phyloP scores from a whole-genome alignment of 768 basidiomycete genomes.

The Suillus paluster region DNA sequence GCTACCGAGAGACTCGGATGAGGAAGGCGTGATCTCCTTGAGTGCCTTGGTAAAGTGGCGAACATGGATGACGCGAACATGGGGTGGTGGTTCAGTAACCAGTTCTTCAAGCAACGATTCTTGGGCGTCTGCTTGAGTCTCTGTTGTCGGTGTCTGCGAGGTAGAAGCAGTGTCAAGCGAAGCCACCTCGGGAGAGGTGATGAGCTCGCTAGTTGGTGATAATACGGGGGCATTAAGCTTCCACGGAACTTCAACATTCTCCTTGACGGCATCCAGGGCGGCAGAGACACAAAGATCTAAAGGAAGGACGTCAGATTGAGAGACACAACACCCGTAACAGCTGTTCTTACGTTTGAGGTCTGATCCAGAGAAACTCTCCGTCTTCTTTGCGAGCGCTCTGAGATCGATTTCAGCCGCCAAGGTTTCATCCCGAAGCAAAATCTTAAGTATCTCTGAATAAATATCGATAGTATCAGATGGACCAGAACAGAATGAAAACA shows the following conservation, averaged over 20 bases:
- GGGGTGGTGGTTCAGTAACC: conserved; percentile 10
- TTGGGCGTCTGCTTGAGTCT: conserved; percentile 11
- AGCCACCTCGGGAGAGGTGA: conserved; percentile 9
- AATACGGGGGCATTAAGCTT: conserved; percentile 21
- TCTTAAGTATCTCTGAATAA: conserved; percentile 78
- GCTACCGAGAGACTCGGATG: conserved; percentile 79
- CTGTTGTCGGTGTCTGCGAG: conserved; percentile 3
- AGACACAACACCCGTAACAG: neutral
- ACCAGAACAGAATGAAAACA: conserved; percentile 1
- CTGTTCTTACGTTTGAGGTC: conserved; percentile 84
- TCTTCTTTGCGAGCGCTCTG: conserved; percentile 63
- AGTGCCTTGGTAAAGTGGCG: conserved; percentile 85
- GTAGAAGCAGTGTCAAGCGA: conserved; percentile 10
- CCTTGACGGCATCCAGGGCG: conserved; percentile 90
- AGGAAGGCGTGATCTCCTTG: conserved; percentile 88
- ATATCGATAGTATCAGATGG: conserved; percentile 7
- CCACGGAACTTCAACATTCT: conserved; percentile 84
- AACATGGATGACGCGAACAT: conserved; percentile 47
- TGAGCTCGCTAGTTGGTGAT: conserved; percentile 1
- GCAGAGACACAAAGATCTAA: conserved; percentile 92
- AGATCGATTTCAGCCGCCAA: conserved; percentile 69
- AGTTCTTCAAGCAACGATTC: conserved; percentile 7
- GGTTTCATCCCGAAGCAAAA: conserved; percentile 81
- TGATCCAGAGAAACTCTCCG: conserved; percentile 90
- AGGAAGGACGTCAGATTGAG: neutral